Base-by-base conservation (phyloP, 305 asterid genomes). In the Fraxinus velutina region DNA sequence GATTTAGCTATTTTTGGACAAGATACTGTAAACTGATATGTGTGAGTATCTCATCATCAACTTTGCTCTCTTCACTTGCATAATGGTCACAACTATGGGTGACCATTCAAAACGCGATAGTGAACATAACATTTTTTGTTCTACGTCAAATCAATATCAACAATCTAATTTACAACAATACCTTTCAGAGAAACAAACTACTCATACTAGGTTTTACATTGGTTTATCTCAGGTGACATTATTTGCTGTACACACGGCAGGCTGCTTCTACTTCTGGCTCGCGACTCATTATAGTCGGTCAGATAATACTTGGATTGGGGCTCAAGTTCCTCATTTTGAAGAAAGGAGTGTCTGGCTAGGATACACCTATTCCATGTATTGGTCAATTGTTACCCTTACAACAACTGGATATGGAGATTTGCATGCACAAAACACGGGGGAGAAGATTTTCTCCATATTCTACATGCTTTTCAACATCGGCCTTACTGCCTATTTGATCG, bases 401-500 rank as follows among this genome's bases (percentile, higher is more conserved):
- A 93, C 99, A 3, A 93, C 93, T 3, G 99, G 99, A 15, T 95
- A 95, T 37, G 99, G 98, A 0, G 99, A 95, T 86, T 86, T 95
- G 84, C 94, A 88, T 2, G 98, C 99, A 6, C 85, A 81, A 68
- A 95, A 93, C 84, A 90, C 96, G 3, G 96, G 92, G 42, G 99
- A 95, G 89, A 95, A 93, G 88, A 64, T 92, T 73, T 92, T 92
- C 92, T 82, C 92, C 88, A 90, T 93, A 84, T 86, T 91, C 86
- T 95, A 95, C 89, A 95, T 95, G 99, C 91, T 93, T 78, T 95
- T 95, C 92, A 95, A 92, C 90, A 93, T 93, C 70, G 97, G 99
- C 77, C 98, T 93, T 66, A 93, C 96, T 4, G 96, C 99, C 85
- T 95, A 95, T 86, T 47, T 95, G 71, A 95, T 92, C 30, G 99